phyloP scores from a whole-genome alignment of 2,329 filamentous ascomycete genomes.

The Aspergillus calidoustus region DNA sequence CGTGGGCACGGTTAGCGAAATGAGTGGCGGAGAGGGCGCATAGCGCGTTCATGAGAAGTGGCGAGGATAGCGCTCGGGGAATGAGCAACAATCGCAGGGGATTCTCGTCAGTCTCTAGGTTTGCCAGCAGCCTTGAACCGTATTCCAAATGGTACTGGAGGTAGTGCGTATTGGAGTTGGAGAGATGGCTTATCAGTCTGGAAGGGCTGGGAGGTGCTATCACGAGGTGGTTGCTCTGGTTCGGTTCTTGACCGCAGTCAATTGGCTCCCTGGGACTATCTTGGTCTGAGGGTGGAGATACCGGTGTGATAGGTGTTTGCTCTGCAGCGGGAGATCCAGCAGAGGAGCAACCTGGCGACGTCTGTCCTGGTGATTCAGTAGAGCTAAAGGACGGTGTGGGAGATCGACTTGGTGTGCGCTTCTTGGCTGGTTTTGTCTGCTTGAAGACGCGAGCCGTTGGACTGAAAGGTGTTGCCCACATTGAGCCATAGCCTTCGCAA shows the following conservation, averaged over 20 bases:
- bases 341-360: constrained; percentile 5
- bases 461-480: constrained; percentile 42
- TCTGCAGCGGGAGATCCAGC: constrained; percentile 11
- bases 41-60: constrained; percentile 42
- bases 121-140: constrained; percentile 40
- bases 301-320: not conserved
- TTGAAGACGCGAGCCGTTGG: constrained; percentile 38
- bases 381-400: constrained; percentile 23
- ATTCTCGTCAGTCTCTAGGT: constrained; percentile 43
- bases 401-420: constrained; percentile 27
- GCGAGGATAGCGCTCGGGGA: constrained; percentile 41
- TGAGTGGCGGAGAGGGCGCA: constrained; percentile 45
- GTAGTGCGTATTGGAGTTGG: constrained; percentile 39
- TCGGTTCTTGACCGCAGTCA: not conserved
- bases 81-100: constrained; percentile 42
- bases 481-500: constrained; percentile 45
- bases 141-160: constrained; percentile 44
- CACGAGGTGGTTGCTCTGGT: constrained; percentile 5
- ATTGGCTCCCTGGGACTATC: constrained; percentile 5
- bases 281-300: constrained; percentile 3
- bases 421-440: constrained; percentile 25
- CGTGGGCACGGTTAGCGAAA: constrained; percentile 37
- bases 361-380: constrained; percentile 15
- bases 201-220: constrained; percentile 24
- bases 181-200: constrained; percentile 32